Evolutionary conservation across 768 basidiomycete genomes (phyloP).

Genomic region (Baorangia bicolor): DNA sequence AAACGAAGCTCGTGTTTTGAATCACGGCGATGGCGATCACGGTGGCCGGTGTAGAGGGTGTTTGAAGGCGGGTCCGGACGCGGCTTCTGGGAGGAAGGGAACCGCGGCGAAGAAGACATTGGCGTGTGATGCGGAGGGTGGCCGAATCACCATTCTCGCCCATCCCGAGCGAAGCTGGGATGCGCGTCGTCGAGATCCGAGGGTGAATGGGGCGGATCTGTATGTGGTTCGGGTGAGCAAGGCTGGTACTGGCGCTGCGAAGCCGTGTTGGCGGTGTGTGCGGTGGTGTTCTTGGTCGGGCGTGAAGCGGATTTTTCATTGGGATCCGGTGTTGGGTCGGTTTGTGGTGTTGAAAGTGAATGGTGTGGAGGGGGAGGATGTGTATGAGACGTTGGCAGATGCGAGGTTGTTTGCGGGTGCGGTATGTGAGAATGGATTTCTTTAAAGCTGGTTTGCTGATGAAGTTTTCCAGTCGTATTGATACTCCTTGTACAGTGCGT

Average conservation of each 20-base stretch:
- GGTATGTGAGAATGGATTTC: neutral
- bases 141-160: too few relatives aligned
- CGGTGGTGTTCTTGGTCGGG: slow-evolving; percentile 5
- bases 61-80: too few relatives aligned
- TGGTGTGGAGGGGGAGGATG: neutral
- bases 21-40: neutral
- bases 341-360: slow-evolving; percentile 5
- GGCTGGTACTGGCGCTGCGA: neutral
- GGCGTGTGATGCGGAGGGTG: neutral
- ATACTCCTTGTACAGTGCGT: too few relatives aligned
- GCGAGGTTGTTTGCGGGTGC: slow-evolving; percentile 2
- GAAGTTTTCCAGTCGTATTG: neutral
- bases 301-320: slow-evolving; percentile 1
- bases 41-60: too few relatives aligned
- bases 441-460: neutral
- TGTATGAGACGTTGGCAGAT: slow-evolving; percentile 2
- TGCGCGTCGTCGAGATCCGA: neutral
- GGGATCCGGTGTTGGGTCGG: neutral
- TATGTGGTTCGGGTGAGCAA: too few relatives aligned
- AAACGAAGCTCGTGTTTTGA: slow-evolving; percentile 2
- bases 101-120: neutral
- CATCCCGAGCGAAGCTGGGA: too few relatives aligned
- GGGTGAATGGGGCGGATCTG: slow-evolving; percentile 1
- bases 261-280: slow-evolving; percentile 4
- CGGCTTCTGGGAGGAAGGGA: too few relatives aligned